Evolutionary conservation across 768 basidiomycete species (phyloP), one percentile per base, ranked within the genome.

Genomic region (Phlegmacium glaucopus): DNA sequence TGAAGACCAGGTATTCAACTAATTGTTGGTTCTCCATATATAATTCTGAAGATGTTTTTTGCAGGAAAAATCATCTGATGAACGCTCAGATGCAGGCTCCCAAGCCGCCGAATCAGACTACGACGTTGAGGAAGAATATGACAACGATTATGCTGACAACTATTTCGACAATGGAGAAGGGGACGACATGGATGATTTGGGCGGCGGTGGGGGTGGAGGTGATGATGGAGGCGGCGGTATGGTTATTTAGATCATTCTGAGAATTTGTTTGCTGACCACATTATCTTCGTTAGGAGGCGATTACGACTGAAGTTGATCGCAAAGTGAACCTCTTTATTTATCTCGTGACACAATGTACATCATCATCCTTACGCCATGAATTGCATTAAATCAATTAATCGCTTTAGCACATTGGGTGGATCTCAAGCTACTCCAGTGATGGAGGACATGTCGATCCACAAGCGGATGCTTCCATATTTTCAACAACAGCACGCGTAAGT

Each of bases 101-200:
- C 82, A 85, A 56, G 78, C 64, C 26, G 76, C 66, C 6, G 80
- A 82, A 34, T 82, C 80, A 18, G 89, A 92, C 62, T 91, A 91
- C 59, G 90, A 91, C 53, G 87, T 88, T 16, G 87, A 91, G 27
- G 91, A 94, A 63, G 90, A 91, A 57, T 90, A 92, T 59, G 90
- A 92, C 64, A 91, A 93, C 54, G 90, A 93, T 52, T 93, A 93
- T 52, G 90, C 85, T 3, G 86, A 87, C 51, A 90, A 93, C 61
- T 92, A 93, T 73, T 93, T 93, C 61, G 90, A 93, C 63, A 91
- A 90, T 45, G 90, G 90, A 13, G 90, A 91, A 65, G 83, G 74
- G 4, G 90, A 92, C 44, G 87, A 92, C 58, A 64, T 78, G 45
- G 90, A 93, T 56, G 84, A 90, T 56, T 63, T 88, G 16, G 88